These are phyloP conservation scores for Colletotrichum tanaceti DNA, from an alignment of 2,329 filamentous ascomycete genomes.

Conservation along the genomic window DNA sequence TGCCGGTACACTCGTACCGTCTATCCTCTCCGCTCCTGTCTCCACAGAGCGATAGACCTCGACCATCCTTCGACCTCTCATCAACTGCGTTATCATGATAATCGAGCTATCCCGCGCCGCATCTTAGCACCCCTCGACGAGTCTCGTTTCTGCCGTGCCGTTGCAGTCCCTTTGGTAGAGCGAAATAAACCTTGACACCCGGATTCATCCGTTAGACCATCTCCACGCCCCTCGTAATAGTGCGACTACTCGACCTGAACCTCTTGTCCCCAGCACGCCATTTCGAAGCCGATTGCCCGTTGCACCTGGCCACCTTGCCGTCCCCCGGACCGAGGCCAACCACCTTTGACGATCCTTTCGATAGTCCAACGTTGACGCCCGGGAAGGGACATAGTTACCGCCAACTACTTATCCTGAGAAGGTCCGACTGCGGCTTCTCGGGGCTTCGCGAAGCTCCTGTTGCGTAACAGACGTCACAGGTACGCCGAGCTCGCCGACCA, in stretches of 20 bases:
- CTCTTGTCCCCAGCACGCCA: conserved; percentile 31
- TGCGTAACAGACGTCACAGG: conserved; percentile 29
- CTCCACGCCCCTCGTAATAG: conserved; percentile 30
- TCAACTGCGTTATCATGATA: conserved; percentile 38
- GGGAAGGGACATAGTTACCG: not conserved
- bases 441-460: conserved; percentile 35
- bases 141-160: conserved; percentile 12
- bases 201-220: conserved; percentile 6
- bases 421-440: conserved; percentile 33
- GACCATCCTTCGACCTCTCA: conserved; percentile 36
- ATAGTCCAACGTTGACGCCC: conserved; percentile 11
- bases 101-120: conserved; percentile 28
- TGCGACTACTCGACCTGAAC: conserved; percentile 27
- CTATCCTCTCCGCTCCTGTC: conserved; percentile 10
- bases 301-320: conserved; percentile 24
- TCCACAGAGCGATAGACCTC: conserved; percentile 36
- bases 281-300: conserved; percentile 31
- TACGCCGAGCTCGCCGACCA: conserved; percentile 33
- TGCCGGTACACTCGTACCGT: conserved; percentile 22
- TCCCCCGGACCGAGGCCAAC: conserved; percentile 10
- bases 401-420: conserved; percentile 15
- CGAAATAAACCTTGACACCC: conserved; percentile 25
- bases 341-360: conserved; percentile 5
- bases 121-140: conserved; percentile 20
- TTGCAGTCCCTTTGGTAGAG: conserved; percentile 14